Evolutionary conservation across 768 basidiomycete species (phyloP), one percentile per base, ranked within the genome.

Genomic region (Lactarius pseudohatsudake): DNA sequence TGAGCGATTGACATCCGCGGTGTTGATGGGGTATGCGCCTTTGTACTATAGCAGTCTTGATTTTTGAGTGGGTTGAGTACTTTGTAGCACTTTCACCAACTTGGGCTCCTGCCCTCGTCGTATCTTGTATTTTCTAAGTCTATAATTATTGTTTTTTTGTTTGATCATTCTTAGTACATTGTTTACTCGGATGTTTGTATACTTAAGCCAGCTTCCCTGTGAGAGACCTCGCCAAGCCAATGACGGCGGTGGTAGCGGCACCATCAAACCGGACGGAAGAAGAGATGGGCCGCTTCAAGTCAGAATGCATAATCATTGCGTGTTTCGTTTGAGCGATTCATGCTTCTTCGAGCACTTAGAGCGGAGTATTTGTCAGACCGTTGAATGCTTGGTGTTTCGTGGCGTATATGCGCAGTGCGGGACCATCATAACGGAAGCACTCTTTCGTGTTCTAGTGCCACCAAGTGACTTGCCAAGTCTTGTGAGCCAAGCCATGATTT

Each of bases 51-150:
- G 40, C 11, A 3, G 16, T 53, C 22, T 59, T 64, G 40, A 45
- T 64, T 67, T 22, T 63, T 32, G 26, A 59, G 57, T 47, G 50
- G 50, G 40, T 56, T 56, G 22, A 41, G 57, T 56, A 63, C 45
- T 57, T 57, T 67, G 62, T 67, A 67, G 66, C 66, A 47, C 53
- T 59, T 58, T 67, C 8, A 38, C 34, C 62, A 45, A 57, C 16
- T 15, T 22, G 40, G 66, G 32, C 34, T 56, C 53, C 13, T 4
- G 41, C 38, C 58, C 47, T 56, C 36, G 61, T 64, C 45, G 41
- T 61, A 56, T 59, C 53, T 67, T 67, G 57, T 59, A 56, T 47
- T 60, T 56, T 26, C 50, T 67, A 63, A 22, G 20, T 45, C 53
- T 53, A 56, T 59, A 59, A 56, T 59, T 59, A 55, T 53, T 32